Evolutionary conservation across 495 filamentous ascomycete species (phyloP), one percentile per base, ranked within the genome.

Genomic region (Penicillium ucsense): DNA sequence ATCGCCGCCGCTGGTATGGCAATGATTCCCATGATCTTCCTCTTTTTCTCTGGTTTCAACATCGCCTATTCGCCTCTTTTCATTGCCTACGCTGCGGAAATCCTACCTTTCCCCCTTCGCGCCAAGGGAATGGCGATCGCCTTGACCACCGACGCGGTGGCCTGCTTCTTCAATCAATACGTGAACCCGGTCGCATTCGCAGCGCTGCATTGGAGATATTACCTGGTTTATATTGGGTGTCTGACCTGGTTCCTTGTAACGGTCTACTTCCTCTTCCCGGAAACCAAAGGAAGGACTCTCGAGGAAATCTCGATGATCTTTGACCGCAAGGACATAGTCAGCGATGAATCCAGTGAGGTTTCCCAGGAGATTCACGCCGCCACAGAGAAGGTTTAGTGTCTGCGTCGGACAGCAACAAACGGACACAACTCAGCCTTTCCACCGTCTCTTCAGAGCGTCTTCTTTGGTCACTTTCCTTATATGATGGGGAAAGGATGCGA

Each of bases 41-140:
- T 84, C 31, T 84, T 84, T 60, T 58, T 64, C 51, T 49, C 60
- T 30, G 73, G 68, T 38, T 82, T 78, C 55, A 75, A 77, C 47
- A 74, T 82, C 39, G 76, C 74, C 27, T 81, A 78, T 58, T 74
- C 75, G 4, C 76, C 80, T 41, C 63, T 85, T 31, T 67, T 84
- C 37, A 74, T 84, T 45, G 75, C 82, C 29, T 83, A 83, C 50
- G 73, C 76, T 0, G 69, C 82, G 10, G 83, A 86, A 68, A 77
- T 87, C 27, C 64, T 84, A 9, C 81, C 82, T 0, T 88, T 80
- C 62, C 74, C 78, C 37, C 67, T 87, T 41, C 78, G 82, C 11
- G 80, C 82, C 11, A 88, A 85, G 68, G 82, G 83, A 27, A 76
- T 86, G 66, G 80, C 84, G 63, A 65, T 81, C 39, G 76, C 75